Percentiles rank a stretch among this genome's conserved stretches.
Conservation (phyloP, 1,139 yeast genomes). For the Lodderomyces jiufengensis region DNA sequence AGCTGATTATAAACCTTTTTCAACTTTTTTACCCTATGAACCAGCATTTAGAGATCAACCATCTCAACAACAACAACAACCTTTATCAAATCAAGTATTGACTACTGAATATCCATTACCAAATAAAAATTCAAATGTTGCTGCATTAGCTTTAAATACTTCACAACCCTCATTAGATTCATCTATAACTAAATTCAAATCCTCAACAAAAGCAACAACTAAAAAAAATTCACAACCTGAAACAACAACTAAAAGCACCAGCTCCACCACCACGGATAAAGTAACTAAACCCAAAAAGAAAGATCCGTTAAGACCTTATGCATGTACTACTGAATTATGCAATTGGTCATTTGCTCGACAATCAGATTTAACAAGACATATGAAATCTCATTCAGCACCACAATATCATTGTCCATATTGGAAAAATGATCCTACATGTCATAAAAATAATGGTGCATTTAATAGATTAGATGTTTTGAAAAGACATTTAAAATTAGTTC, state of each 20-base stretch:
- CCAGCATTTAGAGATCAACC: slow-evolving; percentile 6
- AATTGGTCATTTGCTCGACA: slow-evolving; percentile 66
- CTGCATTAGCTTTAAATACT: not conserved
- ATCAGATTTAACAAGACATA: slow-evolving; percentile 64
- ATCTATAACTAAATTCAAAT: not conserved
- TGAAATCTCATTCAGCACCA: slow-evolving; percentile 61
- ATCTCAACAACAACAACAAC: slow-evolving; percentile 3
- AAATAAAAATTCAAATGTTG: not conserved
- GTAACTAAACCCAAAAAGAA: not conserved
- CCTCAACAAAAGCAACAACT: not conserved
- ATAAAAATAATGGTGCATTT: slow-evolving; percentile 69
- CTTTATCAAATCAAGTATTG: not conserved
- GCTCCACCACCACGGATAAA: not conserved
- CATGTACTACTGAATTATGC: slow-evolving; percentile 55
- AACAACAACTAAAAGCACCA: not conserved
- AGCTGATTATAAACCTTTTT: slow-evolving; percentile 6
- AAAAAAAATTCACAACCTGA: not conserved
- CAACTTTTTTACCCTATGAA: slow-evolving; percentile 9
- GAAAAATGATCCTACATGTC: slow-evolving; percentile 64
- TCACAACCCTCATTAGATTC: not conserved
- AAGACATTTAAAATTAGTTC: slow-evolving; percentile 64
- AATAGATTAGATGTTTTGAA: slow-evolving; percentile 67
- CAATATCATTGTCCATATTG: slow-evolving; percentile 70
- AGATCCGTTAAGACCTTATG: slow-evolving; percentile 20
- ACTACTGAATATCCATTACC: not conserved